phyloP scores from a whole-genome alignment of 352 stramenopile genomes.

The Phytophthora capsici region DNA sequence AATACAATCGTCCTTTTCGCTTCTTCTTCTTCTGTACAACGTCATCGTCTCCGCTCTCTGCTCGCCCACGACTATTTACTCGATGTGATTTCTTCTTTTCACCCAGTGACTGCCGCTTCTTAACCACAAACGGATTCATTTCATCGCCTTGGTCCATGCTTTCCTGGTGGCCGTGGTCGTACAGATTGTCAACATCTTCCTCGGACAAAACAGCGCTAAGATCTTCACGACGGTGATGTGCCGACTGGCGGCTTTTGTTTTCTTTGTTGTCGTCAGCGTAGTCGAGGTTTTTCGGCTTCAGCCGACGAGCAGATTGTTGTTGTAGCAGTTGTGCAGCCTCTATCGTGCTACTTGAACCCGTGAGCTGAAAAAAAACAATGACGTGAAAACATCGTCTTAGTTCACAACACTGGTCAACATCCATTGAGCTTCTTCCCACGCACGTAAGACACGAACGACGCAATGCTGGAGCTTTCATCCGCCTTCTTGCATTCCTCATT shows the following conservation, averaged over 20 bases:
- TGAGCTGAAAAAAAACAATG: conserved; percentile 32
- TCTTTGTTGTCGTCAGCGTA: conserved; percentile 40
- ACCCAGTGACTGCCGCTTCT: conserved; percentile 13
- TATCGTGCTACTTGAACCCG: conserved; percentile 24
- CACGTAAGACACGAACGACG: conserved; percentile 76
- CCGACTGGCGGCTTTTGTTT: conserved; percentile 29
- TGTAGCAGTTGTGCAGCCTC: conserved; percentile 21
- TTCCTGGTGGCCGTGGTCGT: conserved; percentile 21
- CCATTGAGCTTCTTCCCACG: conserved; percentile 3
- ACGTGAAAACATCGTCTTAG: background rate
- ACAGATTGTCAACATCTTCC: conserved; percentile 26
- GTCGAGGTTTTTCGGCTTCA: conserved; percentile 27
- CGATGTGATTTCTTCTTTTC: conserved; percentile 22
- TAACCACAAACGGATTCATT: conserved; percentile 23
- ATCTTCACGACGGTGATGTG: conserved; percentile 5
- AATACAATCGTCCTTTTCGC: conserved; percentile 75
- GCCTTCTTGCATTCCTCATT: conserved; percentile 64
- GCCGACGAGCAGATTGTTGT: conserved; percentile 8
- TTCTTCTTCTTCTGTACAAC: conserved; percentile 55
- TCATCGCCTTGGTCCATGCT: background rate
- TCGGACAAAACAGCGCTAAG: conserved; percentile 18
- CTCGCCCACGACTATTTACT: conserved; percentile 12
- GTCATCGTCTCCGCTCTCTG: conserved; percentile 14
- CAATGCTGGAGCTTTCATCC: conserved; percentile 69
- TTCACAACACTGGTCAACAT: background rate